Evolutionary conservation across 352 stramenopile genomes (phyloP).

Genomic region (Thalassiosira hispida): DNA sequence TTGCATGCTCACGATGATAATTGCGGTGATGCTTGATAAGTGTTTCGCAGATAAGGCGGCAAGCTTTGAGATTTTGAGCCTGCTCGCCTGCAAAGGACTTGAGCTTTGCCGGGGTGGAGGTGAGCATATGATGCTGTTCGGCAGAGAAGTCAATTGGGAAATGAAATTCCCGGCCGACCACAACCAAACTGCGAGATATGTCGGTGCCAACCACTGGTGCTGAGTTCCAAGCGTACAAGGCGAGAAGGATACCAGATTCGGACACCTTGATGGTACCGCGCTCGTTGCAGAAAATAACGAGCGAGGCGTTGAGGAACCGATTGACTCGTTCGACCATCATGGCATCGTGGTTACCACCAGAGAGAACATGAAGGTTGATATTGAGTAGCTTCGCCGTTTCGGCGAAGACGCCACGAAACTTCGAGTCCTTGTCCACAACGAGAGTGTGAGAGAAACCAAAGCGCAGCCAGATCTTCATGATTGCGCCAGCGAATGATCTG

Average conservation of each 20-base stretch:
- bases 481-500: not conserved
- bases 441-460: conserved; percentile 24
- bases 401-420: not conserved
- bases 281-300: conserved; percentile 13
- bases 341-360: conserved; percentile 10
- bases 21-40: conserved; percentile 9
- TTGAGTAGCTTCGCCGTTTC: not conserved
- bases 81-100: not conserved
- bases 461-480: conserved; percentile 1
- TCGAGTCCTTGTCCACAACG: conserved; percentile 6
- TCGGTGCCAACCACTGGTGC: conserved; percentile 15
- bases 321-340: conserved; percentile 21
- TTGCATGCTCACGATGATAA: conserved; percentile 10
- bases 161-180: conserved; percentile 11
- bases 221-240: conserved; percentile 23
- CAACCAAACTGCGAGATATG: conserved; percentile 22
- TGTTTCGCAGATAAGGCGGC: not conserved
- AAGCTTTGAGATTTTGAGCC: not conserved
- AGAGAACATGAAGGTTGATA: conserved; percentile 4
- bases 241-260: not conserved
- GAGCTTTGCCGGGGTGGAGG: not conserved
- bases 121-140: conserved; percentile 13
- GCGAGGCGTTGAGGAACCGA: not conserved
- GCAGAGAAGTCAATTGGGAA: conserved; percentile 34
- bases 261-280: not conserved